Base-by-base conservation (phyloP, 257 asterid species). In the Przewalskia tangutica region DNA sequence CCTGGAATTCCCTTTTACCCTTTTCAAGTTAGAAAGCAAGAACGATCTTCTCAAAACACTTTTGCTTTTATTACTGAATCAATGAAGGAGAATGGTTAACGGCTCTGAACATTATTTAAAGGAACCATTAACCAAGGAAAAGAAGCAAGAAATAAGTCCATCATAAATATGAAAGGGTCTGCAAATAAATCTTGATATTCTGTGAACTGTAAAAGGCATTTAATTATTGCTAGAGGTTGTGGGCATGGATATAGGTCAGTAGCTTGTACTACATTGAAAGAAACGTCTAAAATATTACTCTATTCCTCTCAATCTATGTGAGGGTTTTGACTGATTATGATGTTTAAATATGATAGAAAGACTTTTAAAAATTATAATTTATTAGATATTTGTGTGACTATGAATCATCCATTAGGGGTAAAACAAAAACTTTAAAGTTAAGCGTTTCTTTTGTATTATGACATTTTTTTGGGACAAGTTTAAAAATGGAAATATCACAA, bases 41-140 rank as follows among this genome's bases (percentile, higher is more conserved):
- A 76, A 42, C 55, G n/a, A n/a, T 79, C 83, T 84, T 79, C 59
- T 79, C 71, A 68, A 73, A 75, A 62, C 89, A 85, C 86, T 83
- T 80, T 78, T 50, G 80, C 65, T 84, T 79, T 63, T 79, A 44
- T 20, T 63, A 48, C 83, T 83, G 82, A 56, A 81, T 76, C 60
- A 54, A 23, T 66, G 65, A 7, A 42, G 23, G 50, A 77, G 18
- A 32, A 62, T 60, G 77, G 86, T 60, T 83, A 63, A 77, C 20
- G 64, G 27, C 23, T 48, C 80, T 50, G 62, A 48, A 51, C 62
- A 50, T 48, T 20, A 48, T 20, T 50, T 20, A 27, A 75, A 51
- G 2, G 46, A 50, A 50, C 80, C 80, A 75, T 50, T 50, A 75
- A 75, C 80, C 80, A 50, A 46, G 73, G 58, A 5, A n/a, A 79